These are phyloP conservation scores for Saturnispora dispora DNA, from an alignment of 805 yeast genomes.

Conservation along the genomic window DNA sequence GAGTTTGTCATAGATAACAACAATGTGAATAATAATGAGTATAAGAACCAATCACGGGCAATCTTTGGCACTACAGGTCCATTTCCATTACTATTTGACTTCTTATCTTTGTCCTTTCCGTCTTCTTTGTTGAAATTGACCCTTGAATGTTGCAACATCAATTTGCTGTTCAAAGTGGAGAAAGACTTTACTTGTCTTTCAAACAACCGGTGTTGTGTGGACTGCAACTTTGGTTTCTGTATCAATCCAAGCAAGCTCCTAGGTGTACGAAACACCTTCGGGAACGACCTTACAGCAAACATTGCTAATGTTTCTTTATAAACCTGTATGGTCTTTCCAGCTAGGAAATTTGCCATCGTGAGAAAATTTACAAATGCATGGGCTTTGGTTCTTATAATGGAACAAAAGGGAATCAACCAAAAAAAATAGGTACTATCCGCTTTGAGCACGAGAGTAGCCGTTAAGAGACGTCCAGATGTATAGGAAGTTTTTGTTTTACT, in stretches of 20 bases:
- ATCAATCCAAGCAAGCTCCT: background rate
- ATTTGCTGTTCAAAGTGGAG: conserved; percentile 13
- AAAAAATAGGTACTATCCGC: background rate
- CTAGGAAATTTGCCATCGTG: background rate
- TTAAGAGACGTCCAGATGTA: too few relatives aligned
- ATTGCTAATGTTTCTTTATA: background rate
- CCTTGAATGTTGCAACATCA: conserved; percentile 12
- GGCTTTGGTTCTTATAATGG: background rate
- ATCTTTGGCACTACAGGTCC: conserved; percentile 7
- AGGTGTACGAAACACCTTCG: background rate
- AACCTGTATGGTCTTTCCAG: background rate
- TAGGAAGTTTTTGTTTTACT: too few relatives aligned
- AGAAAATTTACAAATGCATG: background rate
- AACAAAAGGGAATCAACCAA: background rate
- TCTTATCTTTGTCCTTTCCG: conserved; percentile 6
- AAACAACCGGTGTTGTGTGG: background rate
- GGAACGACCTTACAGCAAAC: background rate
- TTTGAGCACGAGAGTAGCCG: too few relatives aligned
- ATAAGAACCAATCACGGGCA: conserved; percentile 20
- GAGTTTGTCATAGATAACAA: conserved; percentile 13
- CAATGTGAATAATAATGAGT: conserved; percentile 20
- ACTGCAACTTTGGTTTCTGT: background rate
- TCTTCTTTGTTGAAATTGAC: conserved; percentile 3
- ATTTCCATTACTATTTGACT: conserved; percentile 9
- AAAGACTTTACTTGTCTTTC: conserved; percentile 6